Base-by-base conservation (phyloP, 306 rosid species). In the Bauhinia variegata region DNA sequence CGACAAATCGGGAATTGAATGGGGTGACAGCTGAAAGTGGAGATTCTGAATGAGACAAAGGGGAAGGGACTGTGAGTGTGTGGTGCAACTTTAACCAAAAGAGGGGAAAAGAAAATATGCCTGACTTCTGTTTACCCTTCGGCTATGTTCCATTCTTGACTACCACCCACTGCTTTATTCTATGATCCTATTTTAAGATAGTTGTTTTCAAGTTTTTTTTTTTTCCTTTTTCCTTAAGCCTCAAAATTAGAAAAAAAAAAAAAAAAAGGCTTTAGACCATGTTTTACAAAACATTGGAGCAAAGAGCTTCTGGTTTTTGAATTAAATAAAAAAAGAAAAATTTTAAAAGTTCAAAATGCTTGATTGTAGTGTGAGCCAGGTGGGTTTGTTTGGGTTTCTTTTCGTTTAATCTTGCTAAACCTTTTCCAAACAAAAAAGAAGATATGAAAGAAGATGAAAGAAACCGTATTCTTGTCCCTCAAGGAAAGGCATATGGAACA, bases 21-120 rank as follows among this genome's bases (percentile, higher is more conserved):
- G 65, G 12, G 16, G 8, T 60, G 67, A 32, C 44, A 58, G 44
- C 51, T 46, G 34, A 42, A 31, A 19, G 41, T 72, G 44, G 42
- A 48, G 76, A 59, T 65, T 32, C 48, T 39, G 59, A 73, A 62
- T 13, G 70, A 65, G 81, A 73, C 58, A 69, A 28, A 58, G 28
- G 56, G 15, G 11, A 16, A 2, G 53, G 15, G 16, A 23, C 2
- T 23, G 28, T 1, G 54, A 17, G 23, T 63, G 63, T 69, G 72
- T 76, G 76, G 76, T 62, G 72, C 62, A 5, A 48, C 33, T 54
- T 70, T 47, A 37, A 69, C 38, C 58, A 53, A 36, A 60, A 58
- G 31, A 63, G 36, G 41, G 41, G 60, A n/a, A 65, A 58, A 36
- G 33, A 65, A 16, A 12, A 9, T 23, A 44, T 11, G 15, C 41